Conservation (phyloP, 2,329 filamentous ascomycete species). For the Fusarium pseudocircinatum region DNA sequence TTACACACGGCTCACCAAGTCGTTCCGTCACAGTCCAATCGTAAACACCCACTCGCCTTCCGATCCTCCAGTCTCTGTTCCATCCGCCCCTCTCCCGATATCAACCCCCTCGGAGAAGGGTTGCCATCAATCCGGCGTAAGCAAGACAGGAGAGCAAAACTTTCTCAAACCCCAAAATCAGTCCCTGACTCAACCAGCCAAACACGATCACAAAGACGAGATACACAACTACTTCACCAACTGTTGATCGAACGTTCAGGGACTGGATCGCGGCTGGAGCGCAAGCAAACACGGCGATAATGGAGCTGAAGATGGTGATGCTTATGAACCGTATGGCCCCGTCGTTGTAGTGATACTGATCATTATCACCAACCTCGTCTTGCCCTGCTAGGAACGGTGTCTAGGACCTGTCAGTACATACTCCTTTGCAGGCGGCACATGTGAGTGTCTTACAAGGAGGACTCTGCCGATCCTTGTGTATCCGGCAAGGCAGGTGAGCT, state of each 20-base stretch:
- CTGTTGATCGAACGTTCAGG: constrained; percentile 12
- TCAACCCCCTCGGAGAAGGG: neutral
- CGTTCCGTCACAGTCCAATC: neutral
- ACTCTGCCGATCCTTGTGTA: neutral
- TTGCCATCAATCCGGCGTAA: constrained; percentile 15
- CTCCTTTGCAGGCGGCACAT: neutral
- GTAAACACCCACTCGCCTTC: neutral
- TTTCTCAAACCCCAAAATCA: constrained; percentile 14
- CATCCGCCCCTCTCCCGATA: neutral
- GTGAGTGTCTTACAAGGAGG: neutral
- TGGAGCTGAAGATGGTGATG: constrained; percentile 1
- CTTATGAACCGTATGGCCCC: neutral
- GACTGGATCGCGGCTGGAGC: constrained; percentile 25
- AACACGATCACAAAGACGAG: constrained; percentile 25
- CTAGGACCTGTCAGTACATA: neutral
- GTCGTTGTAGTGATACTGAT: neutral
- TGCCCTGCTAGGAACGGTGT: neutral
- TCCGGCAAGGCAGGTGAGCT: neutral
- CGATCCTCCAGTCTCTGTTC: neutral
- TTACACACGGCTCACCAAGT: neutral
- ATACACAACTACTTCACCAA: constrained; percentile 18
- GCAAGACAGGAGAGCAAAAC: constrained; percentile 6
- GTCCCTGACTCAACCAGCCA: constrained; percentile 9
- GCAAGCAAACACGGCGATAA: constrained; percentile 8
- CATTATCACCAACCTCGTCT: neutral